Evolutionary conservation across 305 asterid species (phyloP), one percentile per base, ranked within the genome.

Genomic region (Solanum hybrid): DNA sequence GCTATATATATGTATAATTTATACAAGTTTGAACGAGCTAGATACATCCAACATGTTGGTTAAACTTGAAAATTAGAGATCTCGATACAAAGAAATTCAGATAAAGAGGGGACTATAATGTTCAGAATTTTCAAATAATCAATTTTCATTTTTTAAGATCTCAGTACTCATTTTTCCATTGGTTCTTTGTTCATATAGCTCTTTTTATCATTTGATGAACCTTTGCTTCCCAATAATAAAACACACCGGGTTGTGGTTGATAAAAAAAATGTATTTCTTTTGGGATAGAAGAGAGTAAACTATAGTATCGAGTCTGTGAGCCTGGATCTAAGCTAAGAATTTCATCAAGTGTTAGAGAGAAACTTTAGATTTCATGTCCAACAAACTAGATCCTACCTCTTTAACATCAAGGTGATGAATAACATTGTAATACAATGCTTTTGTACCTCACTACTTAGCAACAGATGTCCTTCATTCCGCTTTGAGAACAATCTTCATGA

Each of bases 401-500:
- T 85, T 85, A 85, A 31, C 9, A 33, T 69, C 24, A n/a, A 51
- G 24, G 76, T 57, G 76, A 85, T 85, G 88, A 85, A 33, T 85
- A 33, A 33, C 46, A 85, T 12, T 85, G 33, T 85, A 85, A 85
- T 85, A 57, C 76, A 85, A 85, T 31, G 46, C n/a, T 85, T 57
- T 39, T 51, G 46, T 31, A 85, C 76, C 88, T 57, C 76, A 22
- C 40, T 31, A 84, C 34, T 39, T 77, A 69, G 86, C 75, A 89
- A 24, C 80, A 75, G 74, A 73, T 37, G 90, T 18, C 22, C 88
- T 75, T 95, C 93, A 94, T 91, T 94, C 97, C 92, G 94, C 97
- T 91, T 95, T 94, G 75, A 95, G 96, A 92, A 95, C 93, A 86
- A 96, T 93, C 98, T 95, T 96, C 98, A 94, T 95, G 95, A 94